phyloP scores from a whole-genome alignment of 2,329 filamentous ascomycete genomes.

The Claviceps fusiformis region DNA sequence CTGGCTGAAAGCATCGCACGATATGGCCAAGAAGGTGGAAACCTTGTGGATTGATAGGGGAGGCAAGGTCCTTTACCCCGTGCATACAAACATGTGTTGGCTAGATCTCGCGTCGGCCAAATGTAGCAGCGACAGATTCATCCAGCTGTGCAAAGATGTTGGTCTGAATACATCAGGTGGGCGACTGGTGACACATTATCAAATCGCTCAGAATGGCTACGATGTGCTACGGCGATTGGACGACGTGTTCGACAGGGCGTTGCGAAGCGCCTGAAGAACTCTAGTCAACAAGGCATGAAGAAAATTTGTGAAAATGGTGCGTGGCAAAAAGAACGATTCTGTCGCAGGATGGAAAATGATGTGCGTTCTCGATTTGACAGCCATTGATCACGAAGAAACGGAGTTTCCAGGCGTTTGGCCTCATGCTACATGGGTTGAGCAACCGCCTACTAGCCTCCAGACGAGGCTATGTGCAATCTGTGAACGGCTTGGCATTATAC shows the following conservation, averaged over 20 bases:
- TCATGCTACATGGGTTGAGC: neutral
- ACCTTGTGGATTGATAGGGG: constrained; percentile 57
- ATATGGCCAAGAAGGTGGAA: constrained; percentile 50
- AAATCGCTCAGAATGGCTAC: constrained; percentile 48
- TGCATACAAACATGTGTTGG: constrained; percentile 92
- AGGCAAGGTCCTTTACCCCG: constrained; percentile 52
- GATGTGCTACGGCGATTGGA: constrained; percentile 45
- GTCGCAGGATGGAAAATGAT: neutral
- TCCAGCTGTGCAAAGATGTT: constrained; percentile 24
- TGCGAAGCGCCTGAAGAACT: constrained; percentile 10
- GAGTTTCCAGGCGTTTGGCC: neutral
- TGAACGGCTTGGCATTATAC: neutral
- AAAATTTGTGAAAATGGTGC: too few species aligned
- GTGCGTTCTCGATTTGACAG: neutral
- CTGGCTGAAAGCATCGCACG: constrained; percentile 45
- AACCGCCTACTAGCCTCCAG: neutral
- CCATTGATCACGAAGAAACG: neutral
- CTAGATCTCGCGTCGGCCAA: constrained; percentile 54
- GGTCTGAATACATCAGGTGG: constrained; percentile 28
- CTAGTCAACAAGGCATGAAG: neutral
- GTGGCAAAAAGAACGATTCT: too few species aligned
- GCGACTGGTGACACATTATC: constrained; percentile 36
- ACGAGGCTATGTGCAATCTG: neutral
- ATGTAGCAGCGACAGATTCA: constrained; percentile 24
- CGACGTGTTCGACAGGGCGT: constrained; percentile 33